Base-by-base conservation (phyloP, 805 yeast genomes). In the Saccharomyces mikatae region DNA sequence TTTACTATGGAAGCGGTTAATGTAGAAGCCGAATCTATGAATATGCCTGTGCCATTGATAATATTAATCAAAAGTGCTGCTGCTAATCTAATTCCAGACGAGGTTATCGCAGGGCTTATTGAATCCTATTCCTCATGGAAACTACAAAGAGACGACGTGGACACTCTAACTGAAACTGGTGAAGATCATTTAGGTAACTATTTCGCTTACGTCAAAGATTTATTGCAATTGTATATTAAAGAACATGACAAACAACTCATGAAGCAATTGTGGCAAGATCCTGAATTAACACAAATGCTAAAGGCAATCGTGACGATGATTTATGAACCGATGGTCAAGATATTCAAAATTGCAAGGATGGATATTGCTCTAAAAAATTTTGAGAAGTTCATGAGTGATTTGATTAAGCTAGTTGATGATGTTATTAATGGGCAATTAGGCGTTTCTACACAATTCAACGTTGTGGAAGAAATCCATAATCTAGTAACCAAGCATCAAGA, bases 181-280 rank as follows among this genome's bases (percentile, higher is more conserved):
- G 60, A 63, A 10, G 54, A 53, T 10, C 55, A 50, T 21, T 56
- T 55, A n/a, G 77, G 79, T 2, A 74, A 74, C 22, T 62, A 79
- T 46, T 86, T 79, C 61, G 71, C 81, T 6, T 76, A 77, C 57
- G 65, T 87, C 13, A 82, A 80, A 56, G 83, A 84, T 53, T 76
- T 86, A 52, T 80, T 86, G 70, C 83, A 80, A 56, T 70, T 86
- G 17, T 78, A 78, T 58, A 73, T 87, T 1, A 78, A 94, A 36
- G 84, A 81, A 54, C 80, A 82, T 41, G 99, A 92, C 65, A 90
- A 89, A 66, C 81, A 82, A 54, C 72, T 86, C 47, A 70, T 91
- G 74, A 83, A 83, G 62, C 84, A 84, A 63, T 66, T 91, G 47
- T 89, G 96, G 96, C 82, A 81, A 48, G 96, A 91, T 61, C 89